Base-by-base conservation (phyloP, 2,329 filamentous ascomycete genomes). In the Aspergillus eucalypticola region DNA sequence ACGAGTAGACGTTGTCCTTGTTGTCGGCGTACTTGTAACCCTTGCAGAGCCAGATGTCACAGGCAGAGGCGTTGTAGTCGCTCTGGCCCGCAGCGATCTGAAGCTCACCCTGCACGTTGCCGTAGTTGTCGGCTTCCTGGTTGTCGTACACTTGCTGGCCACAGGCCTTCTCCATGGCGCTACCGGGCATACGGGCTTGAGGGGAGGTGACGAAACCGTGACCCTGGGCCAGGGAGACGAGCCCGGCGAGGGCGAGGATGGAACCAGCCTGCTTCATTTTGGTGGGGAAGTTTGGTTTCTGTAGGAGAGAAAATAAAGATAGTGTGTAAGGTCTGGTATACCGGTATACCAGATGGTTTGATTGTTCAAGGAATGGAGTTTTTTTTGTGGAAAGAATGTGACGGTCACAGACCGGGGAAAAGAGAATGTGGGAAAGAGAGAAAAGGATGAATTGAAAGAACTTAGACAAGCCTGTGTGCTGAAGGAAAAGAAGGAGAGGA, bases 1-100 rank as follows among this genome's bases (percentile, higher is more conserved):
- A 86, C 44, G 71, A 76, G 64, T 83, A 78, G 52, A 86, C 76
- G 66, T 83, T 83, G 64, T 72, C 78, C 62, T 72, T 81, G 75
- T 84, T 84, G 75, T 87, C 85, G 49, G 68, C 78, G 73, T 81
- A 84, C 69, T 85, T 81, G 74, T 82, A 82, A 61, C 84, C 84
- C 75, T 86, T 85, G 82, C 83, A 85, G 51, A 83, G 78, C 78
- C 79, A 84, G 67, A 84, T 75, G 67, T 83, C 75, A 71, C 83
- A 86, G 39, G 73, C 69, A 1, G 71, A 69, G 49, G 76, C 75
- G 57, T 82, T 74, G 73, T 80, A 83, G 75, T 84, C 83, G 52
- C 35, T 65, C 73, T 84, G 81, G 64, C 70, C 67, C 59, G 58
- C 70, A 69, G 79, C 81, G 52, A 82, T 76, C 70, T 85, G 82